A percentile compares a stretch with the other conserved stretches of the same genome.
These are phyloP conservation scores for Trichoderma afroharzianum DNA, from an alignment of 2,329 filamentous ascomycete genomes.

Conservation along the genomic window DNA sequence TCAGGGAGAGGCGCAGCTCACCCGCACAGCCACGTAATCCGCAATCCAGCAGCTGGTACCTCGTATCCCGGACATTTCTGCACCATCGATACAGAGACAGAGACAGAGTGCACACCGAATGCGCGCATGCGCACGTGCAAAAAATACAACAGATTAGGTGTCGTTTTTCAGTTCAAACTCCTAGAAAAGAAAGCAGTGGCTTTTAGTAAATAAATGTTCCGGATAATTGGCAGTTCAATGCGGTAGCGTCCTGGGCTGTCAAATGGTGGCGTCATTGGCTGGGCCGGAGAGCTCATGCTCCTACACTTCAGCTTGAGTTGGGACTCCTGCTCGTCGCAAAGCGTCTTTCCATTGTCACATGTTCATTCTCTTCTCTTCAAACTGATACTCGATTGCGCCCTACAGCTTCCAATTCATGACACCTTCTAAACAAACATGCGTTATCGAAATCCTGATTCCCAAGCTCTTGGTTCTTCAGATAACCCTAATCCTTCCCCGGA, in stretches of 20 bases:
- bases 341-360: neutral
- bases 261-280: neutral
- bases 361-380: neutral
- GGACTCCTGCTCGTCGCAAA: neutral
- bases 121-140: neutral
- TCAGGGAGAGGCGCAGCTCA: constrained; percentile 15
- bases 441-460: constrained; percentile 6
- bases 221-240: neutral
- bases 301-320: neutral
- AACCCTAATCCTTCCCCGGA: neutral
- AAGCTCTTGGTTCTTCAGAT: neutral
- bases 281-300: neutral
- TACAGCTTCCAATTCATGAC: constrained; percentile 3
- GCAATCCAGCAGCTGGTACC: neutral
- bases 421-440: constrained; percentile 13
- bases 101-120: neutral
- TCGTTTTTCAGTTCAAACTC: neutral
- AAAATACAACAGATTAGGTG: neutral
- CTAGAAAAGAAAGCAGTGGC: neutral
- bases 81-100: neutral
- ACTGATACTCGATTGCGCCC: constrained; percentile 14
- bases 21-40: constrained; percentile 14
- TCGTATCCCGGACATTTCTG: neutral
- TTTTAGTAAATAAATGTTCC: neutral
- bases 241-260: neutral